Evolutionary conservation across 768 basidiomycete species (phyloP).

Genomic region (Mycena haematopus): DNA sequence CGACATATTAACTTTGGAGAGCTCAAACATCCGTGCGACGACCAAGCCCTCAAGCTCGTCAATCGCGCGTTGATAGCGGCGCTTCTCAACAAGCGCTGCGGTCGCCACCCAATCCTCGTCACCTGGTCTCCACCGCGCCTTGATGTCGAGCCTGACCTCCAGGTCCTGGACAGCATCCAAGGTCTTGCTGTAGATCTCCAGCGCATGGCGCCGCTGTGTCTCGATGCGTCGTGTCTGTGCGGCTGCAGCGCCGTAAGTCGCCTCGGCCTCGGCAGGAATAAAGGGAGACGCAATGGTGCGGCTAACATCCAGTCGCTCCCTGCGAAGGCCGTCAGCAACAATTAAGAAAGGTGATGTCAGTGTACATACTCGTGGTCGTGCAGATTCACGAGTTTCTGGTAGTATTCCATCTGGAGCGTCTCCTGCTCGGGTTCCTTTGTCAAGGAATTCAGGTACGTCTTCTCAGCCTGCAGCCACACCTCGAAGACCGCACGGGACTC

Average conservation of each 20-base stretch:
- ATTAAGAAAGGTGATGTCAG: too few species aligned
- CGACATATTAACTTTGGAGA: constrained; percentile 25
- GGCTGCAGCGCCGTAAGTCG: neutral
- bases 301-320: too few species aligned
- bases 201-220: constrained; percentile 24
- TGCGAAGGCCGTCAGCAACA: too few species aligned
- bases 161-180: constrained; percentile 9
- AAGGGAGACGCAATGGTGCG: too few species aligned
- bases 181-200: constrained; percentile 18
- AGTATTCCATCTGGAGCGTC: too few species aligned
- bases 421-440: constrained; percentile 23
- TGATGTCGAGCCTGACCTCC: constrained; percentile 8
- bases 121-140: neutral
- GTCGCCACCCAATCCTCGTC: constrained; percentile 26
- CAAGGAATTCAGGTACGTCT: constrained; percentile 25
- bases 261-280: too few species aligned
- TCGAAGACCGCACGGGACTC: neutral
- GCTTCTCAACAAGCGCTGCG: constrained; percentile 8
- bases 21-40: constrained; percentile 30
- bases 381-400: constrained; percentile 15
- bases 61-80: constrained; percentile 25
- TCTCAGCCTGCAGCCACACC: too few species aligned
- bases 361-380: constrained; percentile 6
- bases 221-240: constrained; percentile 10
- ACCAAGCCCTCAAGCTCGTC: constrained; percentile 31